Conservation (phyloP, 805 yeast genomes). For the Phaffomyces opuntiae region DNA sequence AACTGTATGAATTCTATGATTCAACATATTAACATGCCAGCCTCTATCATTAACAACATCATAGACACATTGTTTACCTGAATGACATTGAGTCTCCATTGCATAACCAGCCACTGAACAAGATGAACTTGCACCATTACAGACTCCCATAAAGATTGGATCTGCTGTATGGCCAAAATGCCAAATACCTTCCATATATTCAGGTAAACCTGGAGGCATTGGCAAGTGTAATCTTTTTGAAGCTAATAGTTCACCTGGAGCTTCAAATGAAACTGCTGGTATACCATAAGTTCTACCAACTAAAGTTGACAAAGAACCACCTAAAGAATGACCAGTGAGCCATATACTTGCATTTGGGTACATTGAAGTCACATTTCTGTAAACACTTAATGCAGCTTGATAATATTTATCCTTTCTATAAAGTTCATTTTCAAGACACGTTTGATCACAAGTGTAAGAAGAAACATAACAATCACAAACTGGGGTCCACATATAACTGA, state of each 20-base stretch:
- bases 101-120: slow-evolving; percentile 95
- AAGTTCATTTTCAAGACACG: slow-evolving; percentile 74
- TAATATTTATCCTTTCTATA: slow-evolving; percentile 74
- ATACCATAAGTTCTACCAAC: slow-evolving; percentile 85
- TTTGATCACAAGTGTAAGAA: slow-evolving; percentile 82
- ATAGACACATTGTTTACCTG: slow-evolving; percentile 81
- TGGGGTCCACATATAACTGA: slow-evolving; percentile 85
- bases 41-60: slow-evolving; percentile 87
- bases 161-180: slow-evolving; percentile 97
- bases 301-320: slow-evolving; percentile 78
- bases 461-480: slow-evolving; percentile 90
- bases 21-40: slow-evolving; percentile 82
- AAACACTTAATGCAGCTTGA: slow-evolving; percentile 70
- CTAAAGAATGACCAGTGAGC: slow-evolving; percentile 93
- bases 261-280: slow-evolving; percentile 86
- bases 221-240: slow-evolving; percentile 83
- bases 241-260: slow-evolving; percentile 89
- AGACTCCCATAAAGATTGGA: slow-evolving; percentile 93
- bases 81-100: slow-evolving; percentile 92
- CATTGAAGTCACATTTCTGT: slow-evolving; percentile 54
- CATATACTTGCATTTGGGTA: slow-evolving; percentile 75
- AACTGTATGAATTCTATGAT: slow-evolving; percentile 87
- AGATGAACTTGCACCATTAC: slow-evolving; percentile 86
- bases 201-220: slow-evolving; percentile 83
- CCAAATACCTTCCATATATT: slow-evolving; percentile 77